Evolutionary conservation across 208 protist genomes (phyloP), one percentile per base, ranked within the genome.

Genomic region (Trypanosoma cruzi): DNA sequence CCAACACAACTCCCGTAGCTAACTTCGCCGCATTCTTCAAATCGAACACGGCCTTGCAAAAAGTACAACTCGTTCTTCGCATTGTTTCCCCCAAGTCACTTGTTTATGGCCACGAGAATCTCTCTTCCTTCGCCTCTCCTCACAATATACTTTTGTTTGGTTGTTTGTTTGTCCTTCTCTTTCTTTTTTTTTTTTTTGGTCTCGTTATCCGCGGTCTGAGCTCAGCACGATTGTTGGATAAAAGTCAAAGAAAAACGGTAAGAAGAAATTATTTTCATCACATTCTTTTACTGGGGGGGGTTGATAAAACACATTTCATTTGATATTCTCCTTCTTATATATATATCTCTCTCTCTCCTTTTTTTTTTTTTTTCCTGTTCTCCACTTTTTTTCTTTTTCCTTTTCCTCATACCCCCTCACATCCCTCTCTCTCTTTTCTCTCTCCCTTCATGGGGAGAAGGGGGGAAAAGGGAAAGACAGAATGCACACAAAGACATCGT

Each of bases 41-140:
- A 70, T 88, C 71, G 60, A 92, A 92, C 4, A 82, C 75, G 22
- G 57, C 28, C 26, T 54, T 77, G 24, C 22, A 64, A 56, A 75
- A 29, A 2, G 34, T 0, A 50, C 2, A 22, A 18, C 11, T 48
- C 2, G 52, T 31, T 53, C 16, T 29, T 60, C 52, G 68, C 68
- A 73, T 73, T 53, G 26, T 67, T 50, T 4, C 7, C 0, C n/a
- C 20, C 11, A 54, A 26, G 16, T 44, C 1, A 44, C 10, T 44
- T 44, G 18, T 44, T 2, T 44, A 13, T 1, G 13, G 10, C 40
- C 40, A 13, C 40, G 11, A 16, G 40, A 10, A 11, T 52, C 48
- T 50, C n/a, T 8, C 48, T 26, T 50, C 16, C 1, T 65, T 13
- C 20, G 40, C 44, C 46, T 50, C 31, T 24, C 58, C 18, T 32